Conservation (phyloP, 768 basidiomycete genomes). For the Russula sp. region DNA sequence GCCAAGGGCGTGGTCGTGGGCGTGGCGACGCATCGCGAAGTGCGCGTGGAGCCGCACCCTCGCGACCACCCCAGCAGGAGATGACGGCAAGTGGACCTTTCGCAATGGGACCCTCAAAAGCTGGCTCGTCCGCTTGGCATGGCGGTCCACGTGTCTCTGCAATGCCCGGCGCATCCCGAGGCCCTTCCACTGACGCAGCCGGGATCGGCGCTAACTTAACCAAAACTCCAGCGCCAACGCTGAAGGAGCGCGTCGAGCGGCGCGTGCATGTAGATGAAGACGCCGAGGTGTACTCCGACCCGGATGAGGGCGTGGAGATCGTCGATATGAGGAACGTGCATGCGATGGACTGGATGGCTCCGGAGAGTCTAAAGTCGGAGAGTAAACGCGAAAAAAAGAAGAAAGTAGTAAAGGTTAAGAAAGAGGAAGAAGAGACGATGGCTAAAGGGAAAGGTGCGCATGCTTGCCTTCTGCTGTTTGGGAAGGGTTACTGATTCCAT, state of each 20-base stretch:
- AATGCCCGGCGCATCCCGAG: slow-evolving; percentile 47
- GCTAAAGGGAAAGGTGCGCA: slow-evolving; percentile 39
- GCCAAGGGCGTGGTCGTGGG: slow-evolving; percentile 37
- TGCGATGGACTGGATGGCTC: slow-evolving; percentile 87
- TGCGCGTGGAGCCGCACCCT: slow-evolving; percentile 39
- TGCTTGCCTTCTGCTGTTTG: neutral
- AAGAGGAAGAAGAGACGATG: slow-evolving; percentile 41
- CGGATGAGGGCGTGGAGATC: slow-evolving; percentile 84
- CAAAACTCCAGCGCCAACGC: slow-evolving; percentile 47
- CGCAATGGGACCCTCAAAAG: slow-evolving; percentile 77
- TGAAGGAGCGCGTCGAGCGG: slow-evolving; percentile 40
- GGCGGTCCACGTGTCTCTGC: slow-evolving; percentile 56
- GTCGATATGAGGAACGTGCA: slow-evolving; percentile 77
- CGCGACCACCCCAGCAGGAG: slow-evolving; percentile 53
- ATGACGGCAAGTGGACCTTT: slow-evolving; percentile 89
- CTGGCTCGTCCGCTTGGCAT: slow-evolving; percentile 53
- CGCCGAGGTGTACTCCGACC: slow-evolving; percentile 77
- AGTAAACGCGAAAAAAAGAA: slow-evolving; percentile 39
- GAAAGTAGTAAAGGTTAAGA: slow-evolving; percentile 39
- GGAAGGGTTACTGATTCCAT: neutral
- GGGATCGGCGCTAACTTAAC: slow-evolving; percentile 51
- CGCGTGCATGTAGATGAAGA: slow-evolving; percentile 45
- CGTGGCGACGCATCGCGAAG: slow-evolving; percentile 55
- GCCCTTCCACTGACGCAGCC: slow-evolving; percentile 36
- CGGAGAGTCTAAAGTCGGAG: slow-evolving; percentile 63